Percentiles rank a stretch among this genome's conserved stretches.
Evolutionary conservation across 345 rosid species (phyloP).

Genomic region (Capsella bursapastoris): DNA sequence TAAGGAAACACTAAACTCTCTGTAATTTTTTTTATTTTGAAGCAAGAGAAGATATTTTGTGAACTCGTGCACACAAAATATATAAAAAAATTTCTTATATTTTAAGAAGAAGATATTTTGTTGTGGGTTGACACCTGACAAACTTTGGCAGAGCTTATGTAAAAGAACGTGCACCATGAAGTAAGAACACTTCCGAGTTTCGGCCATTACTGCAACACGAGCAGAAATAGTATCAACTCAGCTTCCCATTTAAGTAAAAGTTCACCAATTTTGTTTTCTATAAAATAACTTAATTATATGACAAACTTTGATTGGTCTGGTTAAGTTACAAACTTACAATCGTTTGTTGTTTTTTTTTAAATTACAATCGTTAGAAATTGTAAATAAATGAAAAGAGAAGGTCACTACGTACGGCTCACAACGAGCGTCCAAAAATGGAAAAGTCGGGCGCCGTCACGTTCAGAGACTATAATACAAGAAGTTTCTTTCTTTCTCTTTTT

Average conservation of each 20-base stretch:
- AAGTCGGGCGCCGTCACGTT: constrained; percentile 14
- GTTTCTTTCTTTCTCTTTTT: not conserved
- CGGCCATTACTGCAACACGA: no score
- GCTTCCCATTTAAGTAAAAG: no score
- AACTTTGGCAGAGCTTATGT: not conserved
- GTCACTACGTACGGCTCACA: not conserved
- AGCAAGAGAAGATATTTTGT: not conserved
- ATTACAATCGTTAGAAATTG: not conserved
- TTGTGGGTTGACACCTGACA: not conserved
- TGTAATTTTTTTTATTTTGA: not conserved
- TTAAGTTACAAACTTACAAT: no score
- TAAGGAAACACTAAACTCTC: not conserved
- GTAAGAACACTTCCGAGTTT: not conserved
- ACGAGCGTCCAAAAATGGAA: constrained; percentile 10
- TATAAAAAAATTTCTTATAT: not conserved
- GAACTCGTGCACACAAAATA: not conserved
- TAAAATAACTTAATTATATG: no score
- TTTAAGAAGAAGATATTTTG: not conserved
- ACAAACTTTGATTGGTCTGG: no score
- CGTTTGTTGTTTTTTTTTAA: no score
- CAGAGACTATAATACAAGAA: constrained; percentile 19
- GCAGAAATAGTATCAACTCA: no score
- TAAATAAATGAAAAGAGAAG: not conserved
- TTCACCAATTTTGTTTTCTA: no score
- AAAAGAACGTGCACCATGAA: not conserved